A percentile compares a stretch with the other conserved stretches of the same genome.
These are phyloP conservation scores for Tetrahymena thermophila DNA, from an alignment of 73 alveolate genomes.

Conservation along the genomic window DNA sequence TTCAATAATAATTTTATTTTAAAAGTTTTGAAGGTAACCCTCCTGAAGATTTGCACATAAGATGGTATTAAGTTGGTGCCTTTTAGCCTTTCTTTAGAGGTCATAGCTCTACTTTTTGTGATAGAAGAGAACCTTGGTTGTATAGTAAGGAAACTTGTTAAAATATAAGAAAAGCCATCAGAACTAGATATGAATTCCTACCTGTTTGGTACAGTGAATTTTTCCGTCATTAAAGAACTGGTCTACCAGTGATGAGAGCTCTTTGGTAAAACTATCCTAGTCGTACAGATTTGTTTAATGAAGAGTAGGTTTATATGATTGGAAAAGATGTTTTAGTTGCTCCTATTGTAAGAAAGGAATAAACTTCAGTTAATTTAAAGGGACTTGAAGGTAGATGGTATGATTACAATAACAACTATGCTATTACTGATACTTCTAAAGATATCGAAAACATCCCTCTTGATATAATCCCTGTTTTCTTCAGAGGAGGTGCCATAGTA, in stretches of 20 bases:
- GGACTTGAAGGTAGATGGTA: neutral
- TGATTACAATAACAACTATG: neutral
- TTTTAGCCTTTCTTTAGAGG: conserved; percentile 91
- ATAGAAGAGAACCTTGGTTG: conserved; percentile 97
- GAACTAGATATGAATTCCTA: conserved; percentile 52
- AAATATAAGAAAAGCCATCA: conserved; percentile 48
- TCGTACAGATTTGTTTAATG: neutral
- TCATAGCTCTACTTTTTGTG: conserved; percentile 78
- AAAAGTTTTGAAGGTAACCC: conserved; percentile 76
- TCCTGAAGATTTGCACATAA: conserved; percentile 52
- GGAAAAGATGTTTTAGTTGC: neutral
- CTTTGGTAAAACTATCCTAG: conserved; percentile 2
- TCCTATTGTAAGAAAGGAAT: neutral
- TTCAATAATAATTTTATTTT: too few relatives aligned
- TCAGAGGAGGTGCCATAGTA: neutral
- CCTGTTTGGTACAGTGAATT: conserved; percentile 50
- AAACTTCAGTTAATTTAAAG: neutral
- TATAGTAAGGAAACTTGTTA: conserved; percentile 43
- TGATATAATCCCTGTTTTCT: neutral
- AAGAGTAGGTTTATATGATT: neutral
- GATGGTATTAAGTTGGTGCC: conserved; percentile 79
- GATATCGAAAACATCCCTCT: neutral
- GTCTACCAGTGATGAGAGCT: conserved; percentile 54
- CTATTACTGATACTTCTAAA: neutral
- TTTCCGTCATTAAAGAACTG: conserved; percentile 33